Conservation (phyloP, 148 eudicot genomes). For the Dysphania ambrosioides region DNA sequence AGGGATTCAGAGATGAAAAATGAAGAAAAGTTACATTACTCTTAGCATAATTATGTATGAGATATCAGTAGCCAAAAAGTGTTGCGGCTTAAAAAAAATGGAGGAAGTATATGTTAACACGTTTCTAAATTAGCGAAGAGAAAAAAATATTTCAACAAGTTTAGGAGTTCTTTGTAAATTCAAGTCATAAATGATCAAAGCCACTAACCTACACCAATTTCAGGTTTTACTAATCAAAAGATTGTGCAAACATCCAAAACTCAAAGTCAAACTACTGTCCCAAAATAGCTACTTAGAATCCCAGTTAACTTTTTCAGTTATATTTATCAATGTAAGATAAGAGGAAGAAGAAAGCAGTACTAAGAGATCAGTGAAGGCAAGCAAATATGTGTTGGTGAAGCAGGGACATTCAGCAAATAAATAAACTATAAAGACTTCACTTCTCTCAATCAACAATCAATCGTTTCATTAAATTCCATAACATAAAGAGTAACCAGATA, state of each 20-base stretch:
- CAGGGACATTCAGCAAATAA: background rate
- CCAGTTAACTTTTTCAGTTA: too few relatives aligned
- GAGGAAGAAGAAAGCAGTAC: background rate
- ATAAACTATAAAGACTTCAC: background rate
- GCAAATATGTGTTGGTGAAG: background rate
- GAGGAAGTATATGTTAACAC: too few relatives aligned
- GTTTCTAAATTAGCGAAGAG: background rate
- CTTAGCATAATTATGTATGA: background rate
- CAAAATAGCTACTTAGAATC: too few relatives aligned
- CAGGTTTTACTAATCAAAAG: background rate
- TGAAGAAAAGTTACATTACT: background rate
- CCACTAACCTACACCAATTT: background rate
- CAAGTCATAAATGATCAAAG: background rate
- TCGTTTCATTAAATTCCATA: background rate
- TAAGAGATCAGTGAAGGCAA: background rate
- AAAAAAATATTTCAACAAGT: background rate
- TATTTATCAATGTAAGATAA: background rate
- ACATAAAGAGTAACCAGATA: too few relatives aligned
- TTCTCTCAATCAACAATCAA: background rate
- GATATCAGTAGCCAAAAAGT: background rate
- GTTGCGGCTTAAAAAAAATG: too few relatives aligned
- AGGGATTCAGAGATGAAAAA: background rate
- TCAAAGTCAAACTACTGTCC: too few relatives aligned
- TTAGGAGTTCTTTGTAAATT: background rate
- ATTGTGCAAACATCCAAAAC: background rate